Base-by-base conservation (phyloP, 345 rosid genomes). In the Rhodamnia argentea region DNA sequence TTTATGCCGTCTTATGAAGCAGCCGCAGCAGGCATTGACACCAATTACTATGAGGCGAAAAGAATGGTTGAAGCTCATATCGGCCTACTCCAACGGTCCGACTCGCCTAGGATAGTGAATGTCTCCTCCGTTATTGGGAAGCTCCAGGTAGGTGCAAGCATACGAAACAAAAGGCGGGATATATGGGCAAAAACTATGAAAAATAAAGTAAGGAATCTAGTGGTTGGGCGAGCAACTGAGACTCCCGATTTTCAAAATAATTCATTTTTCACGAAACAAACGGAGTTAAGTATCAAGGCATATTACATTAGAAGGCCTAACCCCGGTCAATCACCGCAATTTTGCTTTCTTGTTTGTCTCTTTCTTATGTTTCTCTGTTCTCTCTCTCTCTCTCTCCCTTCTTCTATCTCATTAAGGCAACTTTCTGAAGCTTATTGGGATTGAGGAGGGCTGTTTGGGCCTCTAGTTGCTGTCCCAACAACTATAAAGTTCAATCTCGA, bases 31-130 rank as follows among this genome's bases (percentile, higher is more conserved):
- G 87, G 94, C 85, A 24, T 92, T 6, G 58, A 88, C 56, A 93
- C 87, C 58, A 93, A 93, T 88, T 94, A 91, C 86, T 89, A 87
- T 44, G 94, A 94, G 0, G 84, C 91, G 24, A 94, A 91, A 82
- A 84, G 85, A 51, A 92, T 91, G 90, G 87, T 90, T 18, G 92
- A 92, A 87, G 94, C 91, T 22, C 83, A 92, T 84, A 83, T 92
- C 58, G 89, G 90, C 52, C 89, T 94, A 52, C 96, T 94, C 57
- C 86, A 86, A 23, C 75, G 89, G 70, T 92, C 94, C 12, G 87
- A 91, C 64, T 89, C 89, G 5, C 90, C 94, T 14, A 89, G 91
- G 81, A 88, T 94, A 52, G 94, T 92, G 83, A 94, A 82, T 85
- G 89, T 94, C 51, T 92, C 94, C 40, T 92, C 94, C 29, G 9